These are phyloP conservation scores for Malassezia psittaci DNA, from an alignment of 1,284 basidiomycete genomes.

Conservation along the genomic window DNA sequence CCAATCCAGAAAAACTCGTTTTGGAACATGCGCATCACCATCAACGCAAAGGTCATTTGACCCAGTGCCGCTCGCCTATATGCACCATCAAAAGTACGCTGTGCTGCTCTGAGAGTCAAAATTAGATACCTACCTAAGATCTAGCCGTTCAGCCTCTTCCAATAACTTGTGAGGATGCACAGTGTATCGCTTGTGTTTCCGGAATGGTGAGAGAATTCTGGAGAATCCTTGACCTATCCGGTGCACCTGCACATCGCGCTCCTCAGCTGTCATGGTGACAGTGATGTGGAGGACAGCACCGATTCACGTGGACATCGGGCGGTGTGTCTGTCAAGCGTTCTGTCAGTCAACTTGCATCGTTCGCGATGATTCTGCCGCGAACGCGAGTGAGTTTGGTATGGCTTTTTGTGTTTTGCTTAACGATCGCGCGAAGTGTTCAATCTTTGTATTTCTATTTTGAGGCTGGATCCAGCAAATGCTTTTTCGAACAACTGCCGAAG, in stretches of 20 bases:
- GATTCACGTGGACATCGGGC: background rate
- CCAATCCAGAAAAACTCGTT: constrained; percentile 18
- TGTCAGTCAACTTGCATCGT: background rate
- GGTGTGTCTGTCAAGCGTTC: background rate
- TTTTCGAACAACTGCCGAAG: constrained; percentile 91
- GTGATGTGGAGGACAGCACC: background rate
- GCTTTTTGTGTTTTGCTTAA: constrained; percentile 7
- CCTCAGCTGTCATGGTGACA: background rate
- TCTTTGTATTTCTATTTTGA: constrained; percentile 50
- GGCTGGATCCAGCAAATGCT: constrained; percentile 56
- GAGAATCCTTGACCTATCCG: constrained; percentile 3
- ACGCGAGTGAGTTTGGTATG: constrained; percentile 1
- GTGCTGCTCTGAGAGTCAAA: constrained; percentile 8
- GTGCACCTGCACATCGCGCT: background rate
- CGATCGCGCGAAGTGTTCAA: constrained; percentile 1
- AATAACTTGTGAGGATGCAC: constrained; percentile 8
- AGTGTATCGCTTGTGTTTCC: background rate
- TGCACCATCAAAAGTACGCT: constrained; percentile 18
- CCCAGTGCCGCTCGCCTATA: constrained; percentile 12
- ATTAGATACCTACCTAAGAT: constrained; percentile 9
- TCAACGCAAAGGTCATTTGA: constrained; percentile 11
- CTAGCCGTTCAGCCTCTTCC: constrained; percentile 1
- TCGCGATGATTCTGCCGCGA: background rate
- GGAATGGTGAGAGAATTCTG: background rate
- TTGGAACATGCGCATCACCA: constrained; percentile 10